Percentiles rank a stretch among this genome's conserved stretches.
phyloP scores from a whole-genome alignment of 768 basidiomycete species.

The Pleurotus eryngii region DNA sequence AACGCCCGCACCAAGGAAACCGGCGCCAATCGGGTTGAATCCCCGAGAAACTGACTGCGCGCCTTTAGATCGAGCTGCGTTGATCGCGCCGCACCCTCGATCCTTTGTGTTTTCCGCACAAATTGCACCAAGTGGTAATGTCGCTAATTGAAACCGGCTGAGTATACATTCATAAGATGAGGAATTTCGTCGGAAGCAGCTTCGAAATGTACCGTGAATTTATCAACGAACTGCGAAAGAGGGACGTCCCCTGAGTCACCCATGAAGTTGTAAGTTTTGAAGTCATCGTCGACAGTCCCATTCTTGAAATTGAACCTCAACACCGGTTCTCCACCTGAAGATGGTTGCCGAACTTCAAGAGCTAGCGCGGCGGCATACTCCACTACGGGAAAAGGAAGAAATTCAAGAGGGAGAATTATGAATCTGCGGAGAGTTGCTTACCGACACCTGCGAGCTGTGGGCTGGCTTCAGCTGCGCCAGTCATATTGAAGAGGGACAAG shows the following conservation, averaged over 20 bases:
- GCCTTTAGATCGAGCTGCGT: slow-evolving; percentile 17
- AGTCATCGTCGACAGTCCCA: slow-evolving; percentile 46
- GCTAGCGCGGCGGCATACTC: slow-evolving; percentile 58
- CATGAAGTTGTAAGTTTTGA: slow-evolving; percentile 47
- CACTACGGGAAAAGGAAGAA: slow-evolving; percentile 31
- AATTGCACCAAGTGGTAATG: slow-evolving; percentile 54
- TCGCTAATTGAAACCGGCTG: slow-evolving; percentile 51
- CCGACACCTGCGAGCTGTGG: slow-evolving; percentile 59
- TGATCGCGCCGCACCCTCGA: slow-evolving; percentile 53
- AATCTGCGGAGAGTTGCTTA: slow-evolving; percentile 19
- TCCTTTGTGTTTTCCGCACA: slow-evolving; percentile 57
- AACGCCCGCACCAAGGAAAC: slow-evolving; percentile 62
- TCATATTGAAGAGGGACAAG: slow-evolving; percentile 76
- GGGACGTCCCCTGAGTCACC: slow-evolving; percentile 46
- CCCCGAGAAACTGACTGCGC: slow-evolving; percentile 22
- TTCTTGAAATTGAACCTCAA: slow-evolving; percentile 71
- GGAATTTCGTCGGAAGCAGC: too few relatives aligned
- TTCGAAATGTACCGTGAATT: slow-evolving; percentile 24
- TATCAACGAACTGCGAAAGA: slow-evolving; percentile 46
- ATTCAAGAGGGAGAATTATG: not conserved
- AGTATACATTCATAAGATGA: not conserved
- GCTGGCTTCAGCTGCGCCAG: slow-evolving; percentile 46
- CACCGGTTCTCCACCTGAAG: slow-evolving; percentile 42
- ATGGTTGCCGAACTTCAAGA: slow-evolving; percentile 55
- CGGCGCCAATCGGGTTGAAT: slow-evolving; percentile 59